phyloP scores from a whole-genome alignment of 805 yeast genomes.

The Blastobotrys robertii region DNA sequence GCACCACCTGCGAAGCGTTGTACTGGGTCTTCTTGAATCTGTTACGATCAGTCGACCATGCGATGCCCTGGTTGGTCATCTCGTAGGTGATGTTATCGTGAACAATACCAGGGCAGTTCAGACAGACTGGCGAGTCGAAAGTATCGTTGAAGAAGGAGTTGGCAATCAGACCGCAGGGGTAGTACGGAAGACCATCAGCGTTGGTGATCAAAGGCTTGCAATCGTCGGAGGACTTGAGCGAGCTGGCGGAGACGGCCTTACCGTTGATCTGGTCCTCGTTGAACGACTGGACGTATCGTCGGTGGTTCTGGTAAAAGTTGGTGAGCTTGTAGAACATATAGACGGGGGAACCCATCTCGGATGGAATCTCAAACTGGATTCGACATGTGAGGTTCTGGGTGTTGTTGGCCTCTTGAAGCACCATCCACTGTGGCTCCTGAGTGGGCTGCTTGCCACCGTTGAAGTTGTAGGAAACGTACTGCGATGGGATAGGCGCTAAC shows the following conservation, averaged over 20 bases:
- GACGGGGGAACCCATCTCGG: slow-evolving; percentile 57
- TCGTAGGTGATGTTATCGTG: slow-evolving; percentile 26
- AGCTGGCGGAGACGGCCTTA: slow-evolving; percentile 44
- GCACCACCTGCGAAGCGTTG: slow-evolving; percentile 60
- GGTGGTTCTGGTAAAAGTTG: slow-evolving; percentile 88
- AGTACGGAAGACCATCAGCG: slow-evolving; percentile 50
- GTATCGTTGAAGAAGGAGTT: slow-evolving; percentile 90
- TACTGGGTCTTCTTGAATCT: slow-evolving; percentile 69
- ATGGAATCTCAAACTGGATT: slow-evolving; percentile 64
- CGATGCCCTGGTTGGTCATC: slow-evolving; percentile 53
- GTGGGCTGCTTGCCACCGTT: slow-evolving; percentile 30
- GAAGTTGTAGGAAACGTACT: slow-evolving; percentile 55
- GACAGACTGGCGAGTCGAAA: slow-evolving; percentile 42
- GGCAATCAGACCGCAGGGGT: slow-evolving; percentile 95
- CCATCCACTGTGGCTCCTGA: slow-evolving; percentile 57
- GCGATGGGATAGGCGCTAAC: slow-evolving; percentile 47
- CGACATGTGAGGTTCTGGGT: slow-evolving; percentile 38
- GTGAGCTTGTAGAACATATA: slow-evolving; percentile 79
- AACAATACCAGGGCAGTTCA: slow-evolving; percentile 21
- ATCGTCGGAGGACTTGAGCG: slow-evolving; percentile 38
- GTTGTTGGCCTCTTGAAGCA: slow-evolving; percentile 30
- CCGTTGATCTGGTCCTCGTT: slow-evolving; percentile 80
- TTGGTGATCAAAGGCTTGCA: slow-evolving; percentile 57
- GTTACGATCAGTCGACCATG: slow-evolving; percentile 74
- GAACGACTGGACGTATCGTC: slow-evolving; percentile 81